These are phyloP conservation scores for Oldenlandia corymbosa DNA, from an alignment of 257 asterid species.

Conservation along the genomic window DNA sequence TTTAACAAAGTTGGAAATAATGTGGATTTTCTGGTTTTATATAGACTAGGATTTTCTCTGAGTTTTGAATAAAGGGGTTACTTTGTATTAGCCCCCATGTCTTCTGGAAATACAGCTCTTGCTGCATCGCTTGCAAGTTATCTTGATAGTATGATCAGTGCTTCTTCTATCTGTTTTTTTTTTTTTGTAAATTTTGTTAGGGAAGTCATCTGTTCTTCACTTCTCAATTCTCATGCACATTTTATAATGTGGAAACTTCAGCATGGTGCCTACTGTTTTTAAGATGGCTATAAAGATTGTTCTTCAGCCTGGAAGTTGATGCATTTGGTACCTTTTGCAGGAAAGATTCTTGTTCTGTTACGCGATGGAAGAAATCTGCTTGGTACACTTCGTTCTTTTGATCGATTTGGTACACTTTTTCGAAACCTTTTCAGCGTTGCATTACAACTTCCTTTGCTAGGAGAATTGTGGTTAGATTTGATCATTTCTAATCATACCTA, in stretches of 20 bases:
- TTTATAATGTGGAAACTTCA: neutral
- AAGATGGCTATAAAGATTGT: too few species aligned
- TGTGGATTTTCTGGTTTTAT: neutral
- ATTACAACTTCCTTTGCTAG: neutral
- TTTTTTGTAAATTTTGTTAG: neutral
- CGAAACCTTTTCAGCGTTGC: neutral
- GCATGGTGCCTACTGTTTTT: too few species aligned
- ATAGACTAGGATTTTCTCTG: neutral
- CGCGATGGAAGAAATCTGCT: constrained; percentile 21
- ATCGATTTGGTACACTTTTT: constrained; percentile 19
- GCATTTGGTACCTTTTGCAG: constrained; percentile 9
- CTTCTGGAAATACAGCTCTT: constrained; percentile 12
- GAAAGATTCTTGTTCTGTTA: constrained; percentile 14
- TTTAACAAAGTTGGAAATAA: neutral
- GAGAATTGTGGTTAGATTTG: too few species aligned
- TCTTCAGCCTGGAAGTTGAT: neutral
- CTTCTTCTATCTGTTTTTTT: neutral
- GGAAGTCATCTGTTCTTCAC: neutral
- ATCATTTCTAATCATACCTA: neutral
- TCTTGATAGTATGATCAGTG: constrained; percentile 25
- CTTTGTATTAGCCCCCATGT: constrained; percentile 15
- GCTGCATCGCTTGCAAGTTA: constrained; percentile 30
- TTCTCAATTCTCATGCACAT: neutral
- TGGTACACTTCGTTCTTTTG: constrained; percentile 29
- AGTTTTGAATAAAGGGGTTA: too few species aligned